Evolutionary conservation across 75 land plant species (phyloP).

Genomic region (Sequoia sempervirens): DNA sequence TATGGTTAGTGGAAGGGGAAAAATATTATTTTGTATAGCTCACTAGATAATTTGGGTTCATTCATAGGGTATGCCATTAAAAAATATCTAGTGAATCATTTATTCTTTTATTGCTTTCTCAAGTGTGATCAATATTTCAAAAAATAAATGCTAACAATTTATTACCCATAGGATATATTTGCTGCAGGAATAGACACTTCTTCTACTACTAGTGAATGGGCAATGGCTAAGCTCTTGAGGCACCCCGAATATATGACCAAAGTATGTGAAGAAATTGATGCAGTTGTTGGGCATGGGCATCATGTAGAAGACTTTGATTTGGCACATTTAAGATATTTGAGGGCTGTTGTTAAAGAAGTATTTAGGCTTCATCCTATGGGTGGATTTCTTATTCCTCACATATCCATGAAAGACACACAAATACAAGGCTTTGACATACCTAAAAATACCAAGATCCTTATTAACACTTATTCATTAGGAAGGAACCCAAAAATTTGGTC

Average conservation of each 20-base stretch:
- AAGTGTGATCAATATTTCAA: not conserved
- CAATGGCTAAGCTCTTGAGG: slow-evolving; percentile 22
- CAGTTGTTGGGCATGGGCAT: slow-evolving; percentile 13
- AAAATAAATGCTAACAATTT: not conserved
- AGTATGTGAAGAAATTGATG: slow-evolving; percentile 21
- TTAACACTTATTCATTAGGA: too few relatives aligned
- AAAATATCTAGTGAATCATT: not conserved
- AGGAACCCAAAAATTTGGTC: not conserved
- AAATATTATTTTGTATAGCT: not conserved
- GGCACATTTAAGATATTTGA: slow-evolving; percentile 11
- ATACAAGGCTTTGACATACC: slow-evolving; percentile 40
- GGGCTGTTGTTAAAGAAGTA: slow-evolving; percentile 28
- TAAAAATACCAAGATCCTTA: not conserved
- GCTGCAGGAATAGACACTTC: slow-evolving; percentile 30
- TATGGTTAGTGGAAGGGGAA: not conserved
- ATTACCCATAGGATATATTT: slow-evolving; percentile 16
- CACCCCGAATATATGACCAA: slow-evolving; percentile 19
- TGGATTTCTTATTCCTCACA: slow-evolving; percentile 22
- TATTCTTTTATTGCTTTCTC: not conserved
- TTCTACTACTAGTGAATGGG: slow-evolving; percentile 17
- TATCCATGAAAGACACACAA: slow-evolving; percentile 12
- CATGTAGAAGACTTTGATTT: slow-evolving; percentile 30
- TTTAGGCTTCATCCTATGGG: slow-evolving; percentile 31
- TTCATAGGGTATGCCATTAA: not conserved
- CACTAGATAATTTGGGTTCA: not conserved